Conservation (phyloP, 345 rosid species). For the Citrus maxima region DNA sequence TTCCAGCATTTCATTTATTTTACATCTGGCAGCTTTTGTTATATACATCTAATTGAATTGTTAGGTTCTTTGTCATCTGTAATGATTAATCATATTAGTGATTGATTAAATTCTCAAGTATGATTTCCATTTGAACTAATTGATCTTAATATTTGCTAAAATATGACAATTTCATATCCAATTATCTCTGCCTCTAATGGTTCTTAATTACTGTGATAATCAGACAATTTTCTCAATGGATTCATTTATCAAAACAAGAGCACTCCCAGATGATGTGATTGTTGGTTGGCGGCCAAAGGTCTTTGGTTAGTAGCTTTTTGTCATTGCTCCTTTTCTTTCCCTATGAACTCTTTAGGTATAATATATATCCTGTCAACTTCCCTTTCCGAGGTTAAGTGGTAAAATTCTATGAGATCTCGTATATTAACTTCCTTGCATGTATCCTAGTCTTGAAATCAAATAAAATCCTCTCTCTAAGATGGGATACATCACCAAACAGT, state of each 20-base stretch:
- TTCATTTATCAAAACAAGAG: slow-evolving; percentile 65
- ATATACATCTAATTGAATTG: background rate
- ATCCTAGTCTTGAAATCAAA: background rate
- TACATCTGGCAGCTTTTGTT: background rate
- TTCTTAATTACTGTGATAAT: slow-evolving; percentile 2
- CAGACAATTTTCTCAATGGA: slow-evolving; percentile 80
- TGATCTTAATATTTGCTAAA: background rate
- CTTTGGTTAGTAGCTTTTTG: slow-evolving; percentile 36
- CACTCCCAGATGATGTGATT: slow-evolving; percentile 73
- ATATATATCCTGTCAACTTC: background rate
- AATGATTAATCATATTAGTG: background rate
- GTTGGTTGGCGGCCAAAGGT: slow-evolving; percentile 96
- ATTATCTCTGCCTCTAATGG: slow-evolving; percentile 4
- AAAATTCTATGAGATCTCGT: background rate
- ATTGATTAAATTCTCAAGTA: background rate
- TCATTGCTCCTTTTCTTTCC: background rate
- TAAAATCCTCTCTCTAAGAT: background rate
- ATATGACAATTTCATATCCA: background rate
- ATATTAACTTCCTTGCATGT: background rate
- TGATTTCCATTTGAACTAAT: background rate
- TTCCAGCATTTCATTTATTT: background rate
- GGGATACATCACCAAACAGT: background rate
- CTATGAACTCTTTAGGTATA: slow-evolving; percentile 2
- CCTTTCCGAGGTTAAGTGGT: background rate
- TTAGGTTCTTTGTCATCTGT: background rate